Base-by-base conservation (phyloP, 257 asterid species). In the Fraxinus cuspidata region DNA sequence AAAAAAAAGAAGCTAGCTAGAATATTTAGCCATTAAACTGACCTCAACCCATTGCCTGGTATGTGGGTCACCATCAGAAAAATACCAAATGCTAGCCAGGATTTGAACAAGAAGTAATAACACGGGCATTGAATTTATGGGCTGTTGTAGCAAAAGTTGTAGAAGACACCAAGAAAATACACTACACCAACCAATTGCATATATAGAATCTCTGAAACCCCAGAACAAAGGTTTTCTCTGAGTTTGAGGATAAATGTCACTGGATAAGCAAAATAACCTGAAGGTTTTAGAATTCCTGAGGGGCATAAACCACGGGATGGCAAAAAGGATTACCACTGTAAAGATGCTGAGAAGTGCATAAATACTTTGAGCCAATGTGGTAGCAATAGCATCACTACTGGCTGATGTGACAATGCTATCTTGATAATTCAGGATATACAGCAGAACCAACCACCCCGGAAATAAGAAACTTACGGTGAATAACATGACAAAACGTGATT, bases 101-200 rank as follows among this genome's bases (percentile, higher is more conserved):
- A 88, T 82, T 91, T 94, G 95, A 78, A 86, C 77, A 65, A 90
- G 89, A 38, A 92, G 81, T 72, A 92, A 81, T 74, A 84, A 79
- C 21, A 86, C 60, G 19, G 97, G 93, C 86, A 89, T 80, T 74
- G 97, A 82, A 78, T 94, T 94, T 49, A 88, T 71, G 40, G 98
- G 97, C 82, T 92, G 97, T 76, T 92, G 98, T 58, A 94, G 86
- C 84, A 94, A 85, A 75, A 91, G 88, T 80, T 92, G 98, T 71
- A 94, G 89, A 42, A 94, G 87, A 77, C 91, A 89, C 98, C 97
- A 94, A 81, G 96, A 87, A 70, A 82, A 88, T 67, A 86, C 15
- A 66, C 74, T 91, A 81, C 83, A 83, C 92, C 92, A 94, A 73
- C 94, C 97, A 69, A 85, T 83, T 4, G 83, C 81, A 76, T 68